Evolutionary conservation across 2,329 filamentous ascomycete genomes (phyloP).

Genomic region (Epichloe gansuensis): DNA sequence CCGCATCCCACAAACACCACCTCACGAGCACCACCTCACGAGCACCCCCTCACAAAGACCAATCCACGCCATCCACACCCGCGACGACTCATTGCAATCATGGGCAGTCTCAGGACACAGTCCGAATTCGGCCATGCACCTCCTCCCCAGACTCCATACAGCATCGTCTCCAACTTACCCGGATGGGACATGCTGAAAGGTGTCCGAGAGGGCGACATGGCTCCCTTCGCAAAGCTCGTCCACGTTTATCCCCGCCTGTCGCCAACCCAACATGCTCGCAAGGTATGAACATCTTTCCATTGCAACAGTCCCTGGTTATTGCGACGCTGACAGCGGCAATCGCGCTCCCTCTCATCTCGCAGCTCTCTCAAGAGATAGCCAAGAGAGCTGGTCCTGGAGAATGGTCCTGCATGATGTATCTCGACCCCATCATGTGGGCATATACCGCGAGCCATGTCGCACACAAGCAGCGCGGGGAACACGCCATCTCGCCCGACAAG

Average conservation of each 20-base stretch:
- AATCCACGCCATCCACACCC: not conserved
- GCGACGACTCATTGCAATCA: constrained; percentile 7
- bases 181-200: constrained; percentile 28
- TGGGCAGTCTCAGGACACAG: constrained; percentile 25
- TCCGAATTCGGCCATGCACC: constrained; percentile 31
- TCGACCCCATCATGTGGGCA: constrained; percentile 19
- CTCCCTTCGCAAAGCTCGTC: constrained; percentile 21
- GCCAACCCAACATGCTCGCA: constrained; percentile 24
- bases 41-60: too few species aligned
- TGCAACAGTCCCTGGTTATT: too few species aligned
- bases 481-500: constrained; percentile 20
- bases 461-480: constrained; percentile 22
- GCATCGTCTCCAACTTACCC: constrained; percentile 31
- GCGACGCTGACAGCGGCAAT: not conserved
- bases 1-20: not conserved
- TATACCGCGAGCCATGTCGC: constrained; percentile 19
- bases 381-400: constrained; percentile 17
- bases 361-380: constrained; percentile 26
- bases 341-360: not conserved
- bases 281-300: constrained; percentile 16
- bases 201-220: constrained; percentile 28
- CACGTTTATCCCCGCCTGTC: constrained; percentile 35
- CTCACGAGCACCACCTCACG: too few species aligned
- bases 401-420: constrained; percentile 17
- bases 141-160: constrained; percentile 33